phyloP scores from a whole-genome alignment of 2,329 filamentous ascomycete species.

The Sarocladiaceae sp. region DNA sequence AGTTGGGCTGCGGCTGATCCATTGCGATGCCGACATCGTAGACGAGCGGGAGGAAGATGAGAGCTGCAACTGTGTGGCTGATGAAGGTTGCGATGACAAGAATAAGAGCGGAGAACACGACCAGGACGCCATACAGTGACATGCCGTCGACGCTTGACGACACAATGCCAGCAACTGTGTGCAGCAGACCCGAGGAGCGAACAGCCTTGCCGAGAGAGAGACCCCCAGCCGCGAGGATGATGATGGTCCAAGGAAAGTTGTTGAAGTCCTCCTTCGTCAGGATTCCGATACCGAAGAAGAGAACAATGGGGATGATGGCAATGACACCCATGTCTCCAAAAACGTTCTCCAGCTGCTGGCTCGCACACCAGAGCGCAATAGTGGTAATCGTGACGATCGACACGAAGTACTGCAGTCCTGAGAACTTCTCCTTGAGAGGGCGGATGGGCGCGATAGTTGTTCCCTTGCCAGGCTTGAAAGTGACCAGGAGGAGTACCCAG shows the following conservation, averaged over 20 bases:
- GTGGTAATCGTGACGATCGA: conserved; percentile 74
- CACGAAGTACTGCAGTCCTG: conserved; percentile 89
- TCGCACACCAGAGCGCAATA: conserved; percentile 87
- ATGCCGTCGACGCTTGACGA: conserved; percentile 68
- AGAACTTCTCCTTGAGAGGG: conserved; percentile 81
- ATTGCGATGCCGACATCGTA: conserved; percentile 78
- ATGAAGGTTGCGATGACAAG: conserved; percentile 91
- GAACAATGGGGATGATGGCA: conserved; percentile 87
- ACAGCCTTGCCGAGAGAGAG: conserved; percentile 90
- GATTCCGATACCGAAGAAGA: conserved; percentile 95
- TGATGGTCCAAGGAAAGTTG: conserved; percentile 99
- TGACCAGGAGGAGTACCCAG: conserved; percentile 77
- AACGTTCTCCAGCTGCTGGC: conserved; percentile 75
- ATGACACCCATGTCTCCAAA: conserved; percentile 99
- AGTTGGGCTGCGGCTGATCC: conserved; percentile 85
- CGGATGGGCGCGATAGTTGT: conserved; percentile 90
- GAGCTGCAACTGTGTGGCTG: conserved; percentile 89
- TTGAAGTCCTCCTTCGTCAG: conserved; percentile 99
- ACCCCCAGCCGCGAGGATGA: conserved; percentile 92
- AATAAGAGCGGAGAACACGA: conserved; percentile 80
- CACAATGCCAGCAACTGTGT: conserved; percentile 77
- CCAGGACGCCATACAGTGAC: conserved; percentile 76
- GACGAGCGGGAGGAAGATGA: conserved; percentile 91
- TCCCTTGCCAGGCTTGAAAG: conserved; percentile 78
- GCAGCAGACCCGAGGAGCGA: conserved; percentile 83